These are phyloP conservation scores for Euphorbia lathyris DNA, from an alignment of 345 rosid genomes.

Conservation along the genomic window DNA sequence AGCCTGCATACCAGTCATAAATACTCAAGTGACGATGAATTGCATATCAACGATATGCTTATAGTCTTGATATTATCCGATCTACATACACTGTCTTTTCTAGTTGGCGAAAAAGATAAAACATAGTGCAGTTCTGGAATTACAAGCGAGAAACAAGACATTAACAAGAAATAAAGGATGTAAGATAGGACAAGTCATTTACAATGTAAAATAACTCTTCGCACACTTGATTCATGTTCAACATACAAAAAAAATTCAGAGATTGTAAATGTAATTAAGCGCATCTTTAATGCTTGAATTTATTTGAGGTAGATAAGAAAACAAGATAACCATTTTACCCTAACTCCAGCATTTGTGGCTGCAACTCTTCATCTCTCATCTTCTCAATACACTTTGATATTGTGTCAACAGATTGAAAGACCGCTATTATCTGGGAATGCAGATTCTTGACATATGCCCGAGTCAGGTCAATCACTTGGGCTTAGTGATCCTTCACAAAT, in stretches of 20 bases:
- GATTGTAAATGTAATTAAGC: no score
- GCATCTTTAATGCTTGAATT: neutral
- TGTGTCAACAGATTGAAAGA: slow-evolving; percentile 78
- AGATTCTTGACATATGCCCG: slow-evolving; percentile 81
- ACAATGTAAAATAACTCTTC: no score
- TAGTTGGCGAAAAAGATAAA: no score
- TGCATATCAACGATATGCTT: neutral
- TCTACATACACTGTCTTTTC: no score
- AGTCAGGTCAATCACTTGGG: slow-evolving; percentile 69
- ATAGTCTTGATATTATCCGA: no score
- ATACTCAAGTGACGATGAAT: neutral
- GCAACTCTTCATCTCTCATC: slow-evolving; percentile 90
- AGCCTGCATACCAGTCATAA: slow-evolving; percentile 43
- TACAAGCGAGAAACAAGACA: no score
- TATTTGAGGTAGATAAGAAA: neutral
- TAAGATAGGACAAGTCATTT: no score
- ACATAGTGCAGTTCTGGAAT: no score
- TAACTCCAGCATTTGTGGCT: slow-evolving; percentile 85
- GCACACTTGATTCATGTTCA: no score
- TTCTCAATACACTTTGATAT: slow-evolving; percentile 87
- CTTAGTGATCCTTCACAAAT: slow-evolving; percentile 66
- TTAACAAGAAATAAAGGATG: no score
- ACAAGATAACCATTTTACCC: slow-evolving; percentile 42
- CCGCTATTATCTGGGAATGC: slow-evolving; percentile 78
- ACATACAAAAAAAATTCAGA: no score